Evolutionary conservation across 257 asterid species (phyloP).

Genomic region (Nicotiana otophora): DNA sequence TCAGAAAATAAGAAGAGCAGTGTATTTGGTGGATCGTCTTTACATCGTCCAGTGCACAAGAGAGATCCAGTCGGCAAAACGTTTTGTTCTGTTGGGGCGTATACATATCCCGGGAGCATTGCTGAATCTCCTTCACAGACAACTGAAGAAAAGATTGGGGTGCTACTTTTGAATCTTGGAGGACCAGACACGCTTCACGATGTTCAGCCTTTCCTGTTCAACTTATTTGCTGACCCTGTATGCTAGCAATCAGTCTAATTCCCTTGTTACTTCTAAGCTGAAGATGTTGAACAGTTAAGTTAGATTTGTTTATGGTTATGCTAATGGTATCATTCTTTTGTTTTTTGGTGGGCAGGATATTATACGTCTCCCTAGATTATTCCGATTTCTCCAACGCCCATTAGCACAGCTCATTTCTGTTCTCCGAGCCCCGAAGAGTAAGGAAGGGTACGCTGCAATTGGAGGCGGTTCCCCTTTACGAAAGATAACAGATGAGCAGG

Average conservation of each 20-base stretch:
- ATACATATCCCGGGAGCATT: constrained; percentile 32
- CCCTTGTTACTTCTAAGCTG: neutral
- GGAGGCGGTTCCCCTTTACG: constrained; percentile 99
- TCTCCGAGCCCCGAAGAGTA: constrained; percentile 89
- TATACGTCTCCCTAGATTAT: constrained; percentile 92
- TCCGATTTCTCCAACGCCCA: constrained; percentile 82
- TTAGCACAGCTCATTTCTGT: constrained; percentile 80
- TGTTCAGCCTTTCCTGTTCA: constrained; percentile 89
- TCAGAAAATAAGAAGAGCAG: constrained; percentile 16
- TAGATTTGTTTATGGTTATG: neutral
- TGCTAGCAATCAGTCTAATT: constrained; percentile 13
- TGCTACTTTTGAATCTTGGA: constrained; percentile 88
- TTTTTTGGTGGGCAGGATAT: constrained; percentile 49
- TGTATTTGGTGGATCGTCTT: constrained; percentile 32
- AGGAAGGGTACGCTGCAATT: constrained; percentile 95
- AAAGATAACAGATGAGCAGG: constrained; percentile 90
- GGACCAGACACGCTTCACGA: constrained; percentile 92
- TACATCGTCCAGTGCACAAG: constrained; percentile 20
- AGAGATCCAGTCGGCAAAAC: constrained; percentile 36
- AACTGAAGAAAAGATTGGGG: constrained; percentile 70
- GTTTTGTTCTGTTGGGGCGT: constrained; percentile 38
- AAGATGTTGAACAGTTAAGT: neutral
- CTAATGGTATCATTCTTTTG: neutral
- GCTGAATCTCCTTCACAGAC: constrained; percentile 33
- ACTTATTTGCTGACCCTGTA: constrained; percentile 93